A percentile compares a stretch with the other conserved stretches of the same genome.
phyloP scores from a whole-genome alignment of 2,329 filamentous ascomycete genomes.

The Colletotrichum shisoi region DNA sequence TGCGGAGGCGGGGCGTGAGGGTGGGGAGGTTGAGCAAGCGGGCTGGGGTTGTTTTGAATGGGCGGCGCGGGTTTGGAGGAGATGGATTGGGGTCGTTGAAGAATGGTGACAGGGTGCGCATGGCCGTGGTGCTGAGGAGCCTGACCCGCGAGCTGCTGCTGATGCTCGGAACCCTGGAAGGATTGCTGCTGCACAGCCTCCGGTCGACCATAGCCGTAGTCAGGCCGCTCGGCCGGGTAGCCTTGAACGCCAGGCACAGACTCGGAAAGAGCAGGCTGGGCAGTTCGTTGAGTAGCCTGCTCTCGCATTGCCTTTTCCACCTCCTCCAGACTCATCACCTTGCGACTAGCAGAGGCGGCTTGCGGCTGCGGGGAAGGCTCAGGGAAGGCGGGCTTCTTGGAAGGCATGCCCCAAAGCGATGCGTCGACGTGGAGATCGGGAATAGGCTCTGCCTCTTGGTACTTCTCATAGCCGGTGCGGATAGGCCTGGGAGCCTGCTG shows the following conservation, averaged over 20 bases:
- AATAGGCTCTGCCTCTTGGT: conserved; percentile 78
- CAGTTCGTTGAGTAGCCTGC: conserved; percentile 63
- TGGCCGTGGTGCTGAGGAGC: conserved; percentile 49
- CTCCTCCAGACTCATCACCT: conserved; percentile 95
- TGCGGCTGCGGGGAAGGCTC: conserved; percentile 43
- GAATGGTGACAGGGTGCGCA: conserved; percentile 62
- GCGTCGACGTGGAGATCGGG: conserved; percentile 92
- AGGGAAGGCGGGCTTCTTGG: conserved; percentile 59
- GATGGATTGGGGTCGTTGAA: conserved; percentile 61
- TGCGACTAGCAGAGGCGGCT: conserved; percentile 61
- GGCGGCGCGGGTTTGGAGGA: conserved; percentile 53
- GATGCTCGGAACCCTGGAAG: conserved; percentile 39
- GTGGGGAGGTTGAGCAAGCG: conserved; percentile 48
- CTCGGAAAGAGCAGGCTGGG: conserved; percentile 49
- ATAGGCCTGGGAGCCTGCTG: conserved; percentile 59
- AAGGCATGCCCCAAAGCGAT: conserved; percentile 84
- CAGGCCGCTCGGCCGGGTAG: conserved; percentile 24
- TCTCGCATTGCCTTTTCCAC: conserved; percentile 91
- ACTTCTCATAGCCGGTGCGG: conserved; percentile 89
- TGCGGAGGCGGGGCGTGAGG: conserved; percentile 56
- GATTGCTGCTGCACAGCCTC: conserved; percentile 34
- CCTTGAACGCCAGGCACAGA: conserved; percentile 45
- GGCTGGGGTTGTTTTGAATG: conserved; percentile 46
- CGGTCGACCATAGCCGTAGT: conserved; percentile 39
- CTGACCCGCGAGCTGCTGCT: conserved; percentile 45